Percentiles rank a stretch among this genome's conserved stretches.
These are phyloP conservation scores for Barnettozyma pratensis DNA, from an alignment of 805 yeast genomes.

Conservation along the genomic window DNA sequence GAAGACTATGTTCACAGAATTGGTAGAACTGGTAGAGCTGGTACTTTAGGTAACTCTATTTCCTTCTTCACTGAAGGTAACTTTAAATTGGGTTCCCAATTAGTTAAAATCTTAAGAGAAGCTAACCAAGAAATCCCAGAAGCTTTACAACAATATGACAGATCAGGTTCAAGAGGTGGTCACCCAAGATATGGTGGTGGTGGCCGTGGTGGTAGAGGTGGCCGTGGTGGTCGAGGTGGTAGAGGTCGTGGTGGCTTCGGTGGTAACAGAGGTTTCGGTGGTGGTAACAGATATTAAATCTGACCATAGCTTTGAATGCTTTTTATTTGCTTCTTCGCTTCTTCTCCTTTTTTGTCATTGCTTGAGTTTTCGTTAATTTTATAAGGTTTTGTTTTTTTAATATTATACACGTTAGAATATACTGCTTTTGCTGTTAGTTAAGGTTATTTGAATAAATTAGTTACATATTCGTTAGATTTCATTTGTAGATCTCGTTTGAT, in stretches of 20 bases:
- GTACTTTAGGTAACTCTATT: conserved; percentile 91
- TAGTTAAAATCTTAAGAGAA: conserved; percentile 86
- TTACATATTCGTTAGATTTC: no score
- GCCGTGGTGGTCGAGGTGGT: conserved; percentile 32
- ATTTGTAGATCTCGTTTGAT: no score
- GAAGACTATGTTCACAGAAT: conserved; percentile 99
- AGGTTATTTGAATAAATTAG: neutral
- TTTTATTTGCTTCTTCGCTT: neutral
- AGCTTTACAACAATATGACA: conserved; percentile 69
- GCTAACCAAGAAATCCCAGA: conserved; percentile 90
- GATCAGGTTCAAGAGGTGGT: conserved; percentile 65
- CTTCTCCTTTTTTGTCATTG: neutral
- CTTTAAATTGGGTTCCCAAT: conserved; percentile 83
- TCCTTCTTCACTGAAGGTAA: conserved; percentile 89
- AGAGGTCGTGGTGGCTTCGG: conserved; percentile 17
- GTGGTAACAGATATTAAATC: conserved; percentile 13
- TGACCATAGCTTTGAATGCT: neutral
- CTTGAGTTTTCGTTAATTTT: neutral
- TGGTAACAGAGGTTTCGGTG: conserved; percentile 12
- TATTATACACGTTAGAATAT: neutral
- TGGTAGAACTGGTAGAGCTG: conserved; percentile 97
- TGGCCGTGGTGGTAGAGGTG: conserved; percentile 30
- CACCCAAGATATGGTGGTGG: conserved; percentile 41
- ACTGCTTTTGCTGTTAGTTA: neutral
- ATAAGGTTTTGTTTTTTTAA: no score